Evolutionary conservation across 768 basidiomycete species (phyloP), one percentile per base, ranked within the genome.

Genomic region (Astraeus odoratus): DNA sequence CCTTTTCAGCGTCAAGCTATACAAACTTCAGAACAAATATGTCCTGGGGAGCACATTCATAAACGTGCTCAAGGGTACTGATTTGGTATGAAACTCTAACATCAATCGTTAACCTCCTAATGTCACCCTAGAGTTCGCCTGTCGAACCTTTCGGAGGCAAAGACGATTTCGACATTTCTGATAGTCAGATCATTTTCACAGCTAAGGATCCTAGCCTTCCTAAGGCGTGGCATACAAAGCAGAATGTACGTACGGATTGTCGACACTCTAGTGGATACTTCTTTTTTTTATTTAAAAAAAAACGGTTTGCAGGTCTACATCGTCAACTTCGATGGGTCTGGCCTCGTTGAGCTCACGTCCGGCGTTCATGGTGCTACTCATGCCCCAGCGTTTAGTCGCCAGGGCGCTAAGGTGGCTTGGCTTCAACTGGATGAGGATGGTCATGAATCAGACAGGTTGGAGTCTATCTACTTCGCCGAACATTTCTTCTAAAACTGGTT

Each of bases 111-210:
- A 10, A 24, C 37, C 13, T 48, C 29, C 5, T 25, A 44, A 43
- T 26, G 20, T 6, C n/a, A 26, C 10, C 23, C 41, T 38, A 89
- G 86, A 72, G 76, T 57, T 63, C 72, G 16, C 90, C 89, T 15
- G 84, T 92, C 35, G 85, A 89, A 56, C 87, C 91, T 6, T 91
- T 93, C 52, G 91, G 90, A n/a, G 86, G 80, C 35, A 75, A 77
- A 1, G 81, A 84, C 49, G 83, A 93, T 67, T 88, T 87, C 57
- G 82, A 87, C 57, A 73, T 89, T 23, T 86, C 84, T 4, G 59
- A 67, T 2, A 70, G 71, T 9, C 73, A 82, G 46, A 76, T 98
- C 44, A 73, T 90, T 27, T 87, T 95, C 58, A 90, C 90, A 5
- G 73, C 91, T 42, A 93, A 94, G 58, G 88, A 95, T 55, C 85